Conservation (phyloP, 139 green algal species). For the Klebsormidium nitens region DNA sequence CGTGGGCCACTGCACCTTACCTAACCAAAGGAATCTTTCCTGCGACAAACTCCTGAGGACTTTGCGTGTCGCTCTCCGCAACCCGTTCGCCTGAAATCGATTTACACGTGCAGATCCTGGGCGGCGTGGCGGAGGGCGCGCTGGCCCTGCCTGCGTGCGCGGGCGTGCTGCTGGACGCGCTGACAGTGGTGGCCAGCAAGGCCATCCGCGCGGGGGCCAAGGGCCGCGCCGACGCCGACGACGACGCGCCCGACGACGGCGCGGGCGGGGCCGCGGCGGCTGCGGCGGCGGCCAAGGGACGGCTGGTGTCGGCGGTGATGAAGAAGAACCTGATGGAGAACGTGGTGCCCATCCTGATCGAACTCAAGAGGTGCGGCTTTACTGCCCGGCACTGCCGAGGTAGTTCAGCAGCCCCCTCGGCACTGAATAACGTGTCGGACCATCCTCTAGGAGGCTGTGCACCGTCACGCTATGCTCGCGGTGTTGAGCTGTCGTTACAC, state of each 20-base stretch:
- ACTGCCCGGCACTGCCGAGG: background rate
- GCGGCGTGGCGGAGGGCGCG: constrained; percentile 58
- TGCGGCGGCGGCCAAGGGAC: constrained; percentile 45
- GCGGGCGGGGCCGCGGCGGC: constrained; percentile 9
- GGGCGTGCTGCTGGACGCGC: constrained; percentile 68
- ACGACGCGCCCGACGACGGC: background rate
- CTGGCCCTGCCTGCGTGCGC: constrained; percentile 50
- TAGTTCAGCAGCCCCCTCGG: background rate
- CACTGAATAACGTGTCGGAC: no score
- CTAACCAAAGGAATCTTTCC: no score
- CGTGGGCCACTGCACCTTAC: no score
- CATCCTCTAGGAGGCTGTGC: no score
- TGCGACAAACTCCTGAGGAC: no score
- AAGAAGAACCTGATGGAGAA: constrained; percentile 78
- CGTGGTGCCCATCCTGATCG: constrained; percentile 72
- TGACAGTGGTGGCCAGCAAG: constrained; percentile 62
- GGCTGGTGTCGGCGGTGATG: constrained; percentile 71
- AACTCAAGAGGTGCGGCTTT: constrained; percentile 47
- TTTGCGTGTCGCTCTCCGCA: no score
- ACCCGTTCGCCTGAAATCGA: no score
- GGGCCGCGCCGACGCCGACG: constrained; percentile 4
- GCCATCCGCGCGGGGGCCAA: constrained; percentile 37
- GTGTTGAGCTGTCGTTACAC: no score
- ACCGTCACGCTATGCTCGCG: no score
- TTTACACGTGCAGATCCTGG: no score